Base-by-base conservation (phyloP, 192 early-diverging fungal genomes). In the Obelidium mucronatum region DNA sequence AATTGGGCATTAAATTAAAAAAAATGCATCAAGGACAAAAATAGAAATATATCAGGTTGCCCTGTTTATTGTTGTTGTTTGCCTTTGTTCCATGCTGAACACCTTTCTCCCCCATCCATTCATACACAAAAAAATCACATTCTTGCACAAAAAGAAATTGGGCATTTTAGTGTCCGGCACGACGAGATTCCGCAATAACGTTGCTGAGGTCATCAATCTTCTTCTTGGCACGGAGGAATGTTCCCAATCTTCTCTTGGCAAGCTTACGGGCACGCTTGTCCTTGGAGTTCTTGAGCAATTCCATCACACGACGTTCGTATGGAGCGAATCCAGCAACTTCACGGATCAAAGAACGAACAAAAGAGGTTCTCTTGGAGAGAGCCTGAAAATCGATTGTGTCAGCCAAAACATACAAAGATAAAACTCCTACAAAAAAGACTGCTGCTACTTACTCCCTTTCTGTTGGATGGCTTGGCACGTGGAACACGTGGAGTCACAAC, bases 221-320 rank as follows among this genome's bases (percentile, higher is more conserved):
- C 78, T 89, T 92, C 94, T 99, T 99, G 84, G 95, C 93, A 81
- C 97, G 97, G 82, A 90, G 82, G 81, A 97, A 92, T 74, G 96
- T 96, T 80, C 97, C 97, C 79, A 99, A 91, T 79, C 83, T 95
- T 90, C 92, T 94, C 94, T 99, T 99, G 80, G 96, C 94, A 71
- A 99, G 91, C 92, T 95, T 96, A 84, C 94, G 91, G 69, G 98
- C 98, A 82, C 98, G 94, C 96, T 99, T 99, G 86, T 99, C 98
- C 87, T 96, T 96, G 85, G 94, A 95, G 94, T 98, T 98, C 92
- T 96, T 97, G 83, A 99, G 87, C 93, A 99, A 91, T 91, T 99
- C 98, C 97, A 99, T 98, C 77, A 98, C 93, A 87, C 98, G 92
- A 78, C 92, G 93, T 89, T 99, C 98, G 84, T 99, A 99, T 68